These are phyloP conservation scores for Pseudogymnoascus sp. DNA, from an alignment of 2,329 filamentous ascomycete genomes.

Conservation along the genomic window DNA sequence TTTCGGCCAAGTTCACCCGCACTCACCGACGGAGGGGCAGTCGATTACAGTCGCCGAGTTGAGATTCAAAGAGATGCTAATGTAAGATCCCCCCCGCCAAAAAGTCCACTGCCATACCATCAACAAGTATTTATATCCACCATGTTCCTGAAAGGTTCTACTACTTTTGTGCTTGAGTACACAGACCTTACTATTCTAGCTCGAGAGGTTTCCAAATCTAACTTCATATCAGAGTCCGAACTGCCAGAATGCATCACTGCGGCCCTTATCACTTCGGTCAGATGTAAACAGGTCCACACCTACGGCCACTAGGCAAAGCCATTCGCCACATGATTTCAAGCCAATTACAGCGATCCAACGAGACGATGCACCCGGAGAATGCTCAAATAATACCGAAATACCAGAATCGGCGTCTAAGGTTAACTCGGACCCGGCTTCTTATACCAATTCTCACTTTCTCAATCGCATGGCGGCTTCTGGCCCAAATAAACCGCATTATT, in stretches of 20 bases:
- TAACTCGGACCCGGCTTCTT: not conserved
- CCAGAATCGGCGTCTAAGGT: not conserved
- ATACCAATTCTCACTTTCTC: not conserved
- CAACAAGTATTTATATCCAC: not conserved
- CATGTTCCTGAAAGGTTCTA: not conserved
- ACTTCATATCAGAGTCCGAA: not conserved
- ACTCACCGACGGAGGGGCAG: conserved; percentile 26
- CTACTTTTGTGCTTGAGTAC: not conserved
- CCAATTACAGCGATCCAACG: not conserved
- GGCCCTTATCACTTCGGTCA: conserved; percentile 19
- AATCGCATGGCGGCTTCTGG: not conserved
- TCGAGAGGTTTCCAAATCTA: not conserved
- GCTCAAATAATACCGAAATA: not conserved
- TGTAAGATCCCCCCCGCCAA: not conserved
- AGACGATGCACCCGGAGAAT: not conserved
- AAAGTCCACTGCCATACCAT: not conserved
- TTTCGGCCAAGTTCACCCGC: conserved; percentile 29
- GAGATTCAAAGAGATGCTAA: conserved; percentile 24
- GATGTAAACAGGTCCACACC: conserved; percentile 26
- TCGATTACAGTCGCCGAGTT: conserved; percentile 28
- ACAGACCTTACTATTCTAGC: not conserved
- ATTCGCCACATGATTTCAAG: not conserved
- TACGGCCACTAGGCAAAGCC: conserved; percentile 9
- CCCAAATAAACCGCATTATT: not conserved
- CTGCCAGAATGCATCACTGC: conserved; percentile 9